Base-by-base conservation (phyloP, 2,329 filamentous ascomycete species). In the Epichloe scottii region DNA sequence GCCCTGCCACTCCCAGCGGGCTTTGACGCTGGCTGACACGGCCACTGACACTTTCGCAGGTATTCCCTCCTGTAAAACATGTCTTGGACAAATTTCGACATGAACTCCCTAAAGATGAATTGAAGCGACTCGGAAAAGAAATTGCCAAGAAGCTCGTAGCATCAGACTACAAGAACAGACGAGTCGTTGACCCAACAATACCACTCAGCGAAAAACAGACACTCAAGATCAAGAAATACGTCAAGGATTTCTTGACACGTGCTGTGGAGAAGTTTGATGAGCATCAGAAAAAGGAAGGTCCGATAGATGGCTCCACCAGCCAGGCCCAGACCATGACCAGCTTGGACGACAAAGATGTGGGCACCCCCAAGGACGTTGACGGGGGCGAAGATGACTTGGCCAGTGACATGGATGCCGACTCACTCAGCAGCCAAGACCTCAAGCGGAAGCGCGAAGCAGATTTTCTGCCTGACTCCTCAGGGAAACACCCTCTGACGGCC, bases 101-200 rank as follows among this genome's bases (percentile, higher is more conserved):
- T 61, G 90, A 89, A 67, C 80, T 97, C 21, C 87, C 89, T 4
- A 90, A 85, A 62, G 89, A 96, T 6, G 78, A 83, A 47, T 64
- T 83, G 3, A 84, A 84, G 62, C 76, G 76, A 52, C 74, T 82
- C 46, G 76, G 74, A 51, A 81, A 82, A 59, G 76, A 84, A 66
- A 78, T 91, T 45, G 82, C 82, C 51, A 95, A 95, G 68, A 95
- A 91, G 66, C 78, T 97, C 14, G 90, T 95, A 19, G 81, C 87
- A 17, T 93, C 89, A 0, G 91, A 97, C 65, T 96, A 87, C 70
- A 95, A 95, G 66, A 85, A 91, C 62, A 81, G 82, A 46, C 84
- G 89, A n/a, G 89, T 96, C 10, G 77, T 81, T 44, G 84, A 96
- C 61, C 91, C 89, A 0, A 87, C 81, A 12, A 63, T 64, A n/a